Conservation (phyloP, 2,329 filamentous ascomycete genomes). For the Cercospora brassicicola region DNA sequence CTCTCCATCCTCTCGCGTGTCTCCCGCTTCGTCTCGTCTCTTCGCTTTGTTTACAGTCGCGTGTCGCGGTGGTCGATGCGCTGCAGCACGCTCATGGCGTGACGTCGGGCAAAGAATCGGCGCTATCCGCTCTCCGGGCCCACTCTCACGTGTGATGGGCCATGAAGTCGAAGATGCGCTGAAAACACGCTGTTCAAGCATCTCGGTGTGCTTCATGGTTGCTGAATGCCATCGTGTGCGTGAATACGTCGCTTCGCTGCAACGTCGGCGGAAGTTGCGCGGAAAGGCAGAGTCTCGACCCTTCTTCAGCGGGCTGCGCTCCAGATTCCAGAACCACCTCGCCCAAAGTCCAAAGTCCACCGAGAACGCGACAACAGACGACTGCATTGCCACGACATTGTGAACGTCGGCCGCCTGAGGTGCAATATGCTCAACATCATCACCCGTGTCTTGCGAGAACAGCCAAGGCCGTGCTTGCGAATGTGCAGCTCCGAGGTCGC, state of each 20-base stretch:
- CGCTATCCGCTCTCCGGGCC: neutral
- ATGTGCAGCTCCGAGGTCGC: slow-evolving; percentile 9
- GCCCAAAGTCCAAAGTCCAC: neutral
- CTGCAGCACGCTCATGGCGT: neutral
- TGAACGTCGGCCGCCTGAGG: neutral
- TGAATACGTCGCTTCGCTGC: neutral
- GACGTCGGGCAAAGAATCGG: slow-evolving; percentile 11
- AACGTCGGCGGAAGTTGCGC: neutral
- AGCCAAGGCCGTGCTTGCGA: neutral
- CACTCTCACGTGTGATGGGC: neutral
- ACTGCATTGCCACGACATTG: neutral
- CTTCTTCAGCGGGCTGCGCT: neutral
- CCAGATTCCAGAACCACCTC: neutral
- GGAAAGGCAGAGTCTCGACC: neutral
- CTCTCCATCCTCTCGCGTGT: neutral
- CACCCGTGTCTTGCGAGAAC: neutral
- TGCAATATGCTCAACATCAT: too few relatives aligned
- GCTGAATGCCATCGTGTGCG: neutral
- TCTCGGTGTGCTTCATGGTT: too few relatives aligned
- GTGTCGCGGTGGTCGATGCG: slow-evolving; percentile 9
- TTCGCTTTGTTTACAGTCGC: slow-evolving; percentile 23
- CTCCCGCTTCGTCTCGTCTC: slow-evolving; percentile 8
- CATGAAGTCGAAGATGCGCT: neutral
- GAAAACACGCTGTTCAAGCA: neutral
- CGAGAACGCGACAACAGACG: neutral